A percentile compares a stretch with the other conserved stretches of the same genome.
Conservation (phyloP, 768 basidiomycete species). For the Lactarius deliciosus region DNA sequence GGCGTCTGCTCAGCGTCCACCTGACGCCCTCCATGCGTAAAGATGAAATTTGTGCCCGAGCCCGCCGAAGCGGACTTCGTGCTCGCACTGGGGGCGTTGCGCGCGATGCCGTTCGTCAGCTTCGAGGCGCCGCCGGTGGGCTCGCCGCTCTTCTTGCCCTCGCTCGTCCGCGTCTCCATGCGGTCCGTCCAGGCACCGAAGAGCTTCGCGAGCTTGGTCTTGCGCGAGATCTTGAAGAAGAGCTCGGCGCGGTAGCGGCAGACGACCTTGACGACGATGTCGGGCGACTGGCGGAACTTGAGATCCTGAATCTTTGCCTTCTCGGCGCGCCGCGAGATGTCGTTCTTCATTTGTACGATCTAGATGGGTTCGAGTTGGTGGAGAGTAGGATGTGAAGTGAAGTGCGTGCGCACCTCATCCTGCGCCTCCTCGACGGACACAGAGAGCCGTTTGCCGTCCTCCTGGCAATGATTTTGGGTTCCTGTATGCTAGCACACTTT, state of each 20-base stretch:
- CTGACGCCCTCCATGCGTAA: constrained; percentile 77
- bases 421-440: constrained; percentile 84
- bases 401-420: constrained; percentile 58
- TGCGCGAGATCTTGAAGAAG: constrained; percentile 91
- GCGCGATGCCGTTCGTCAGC: constrained; percentile 28
- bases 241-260: constrained; percentile 89
- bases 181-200: constrained; percentile 88
- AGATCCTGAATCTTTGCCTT: constrained; percentile 75
- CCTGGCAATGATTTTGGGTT: constrained; percentile 46
- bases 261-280: constrained; percentile 85
- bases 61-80: constrained; percentile 37
- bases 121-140: constrained; percentile 1
- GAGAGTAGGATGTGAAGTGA: background rate
- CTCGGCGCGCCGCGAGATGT: constrained; percentile 77
- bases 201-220: constrained; percentile 78
- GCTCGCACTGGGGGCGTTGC: constrained; percentile 30
- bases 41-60: constrained; percentile 73
- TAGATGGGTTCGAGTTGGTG: constrained; percentile 33
- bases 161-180: constrained; percentile 55
- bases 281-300: constrained; percentile 84
- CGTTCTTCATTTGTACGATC: constrained; percentile 79
- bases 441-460: constrained; percentile 79
- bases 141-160: constrained; percentile 45
- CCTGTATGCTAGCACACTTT: constrained; percentile 39
- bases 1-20: constrained; percentile 82